Conservation (phyloP, 106 monocot genomes). For the Hemerocallis citrina region DNA sequence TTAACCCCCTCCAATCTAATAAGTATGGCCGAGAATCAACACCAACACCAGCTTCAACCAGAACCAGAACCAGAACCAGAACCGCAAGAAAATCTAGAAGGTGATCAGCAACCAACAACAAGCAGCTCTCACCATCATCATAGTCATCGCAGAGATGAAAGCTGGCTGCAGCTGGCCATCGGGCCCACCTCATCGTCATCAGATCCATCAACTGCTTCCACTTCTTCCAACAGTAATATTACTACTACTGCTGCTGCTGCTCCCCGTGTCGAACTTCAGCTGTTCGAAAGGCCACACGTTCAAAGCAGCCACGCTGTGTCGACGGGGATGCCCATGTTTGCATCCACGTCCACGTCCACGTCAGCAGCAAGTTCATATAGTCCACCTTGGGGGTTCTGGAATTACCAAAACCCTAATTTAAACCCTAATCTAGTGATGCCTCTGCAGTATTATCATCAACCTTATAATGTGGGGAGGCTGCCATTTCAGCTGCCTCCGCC, state of each 20-base stretch:
- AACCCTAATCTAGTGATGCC: neutral
- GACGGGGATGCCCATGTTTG: too few species aligned
- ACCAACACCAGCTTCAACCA: neutral
- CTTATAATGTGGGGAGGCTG: neutral
- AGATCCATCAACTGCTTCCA: neutral
- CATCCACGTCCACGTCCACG: neutral
- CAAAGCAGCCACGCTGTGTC: too few species aligned
- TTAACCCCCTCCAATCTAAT: neutral
- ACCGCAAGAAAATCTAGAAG: too few species aligned
- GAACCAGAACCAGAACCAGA: neutral
- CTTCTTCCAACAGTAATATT: neutral
- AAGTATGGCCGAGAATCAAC: constrained; percentile 8
- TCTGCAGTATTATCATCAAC: neutral
- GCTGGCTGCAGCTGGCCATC: constrained; percentile 24
- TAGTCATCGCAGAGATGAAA: too few species aligned
- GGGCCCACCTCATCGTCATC: neutral
- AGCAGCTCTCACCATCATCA: neutral
- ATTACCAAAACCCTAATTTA: too few species aligned
- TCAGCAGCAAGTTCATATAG: neutral
- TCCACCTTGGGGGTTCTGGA: neutral
- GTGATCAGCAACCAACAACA: neutral
- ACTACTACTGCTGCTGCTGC: neutral
- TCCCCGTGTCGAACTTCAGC: neutral
- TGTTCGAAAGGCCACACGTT: constrained; percentile 13
- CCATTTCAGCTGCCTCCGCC: neutral